Base-by-base conservation (phyloP, 306 rosid species). In the Vicia sativa region DNA sequence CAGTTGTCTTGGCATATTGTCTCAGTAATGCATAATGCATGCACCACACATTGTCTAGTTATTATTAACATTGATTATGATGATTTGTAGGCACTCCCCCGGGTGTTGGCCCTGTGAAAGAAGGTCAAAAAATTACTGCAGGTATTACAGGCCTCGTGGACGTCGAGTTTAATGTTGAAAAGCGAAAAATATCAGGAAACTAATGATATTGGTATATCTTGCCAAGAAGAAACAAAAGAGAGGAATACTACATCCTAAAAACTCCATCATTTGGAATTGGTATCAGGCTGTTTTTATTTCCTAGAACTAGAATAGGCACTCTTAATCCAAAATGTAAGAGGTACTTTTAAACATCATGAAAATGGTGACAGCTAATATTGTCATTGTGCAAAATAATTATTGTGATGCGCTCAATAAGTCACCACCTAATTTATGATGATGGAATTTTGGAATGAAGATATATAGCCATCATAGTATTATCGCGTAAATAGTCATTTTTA, bases 101-200 rank as follows among this genome's bases (percentile, higher is more conserved):
- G 34, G 98, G 98, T 3, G 96, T 90, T 79, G 98, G 98, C 67
- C 96, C 96, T 4, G 98, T 92, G 68, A 90, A 80, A 82, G 84
- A 83, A 67, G 96, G 96, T 53, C 91, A 92, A 81, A 92, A 67
- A 78, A 67, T 92, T 25, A 87, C 98, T 31, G 96, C 96, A 0
- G 98, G 98, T 43, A 84, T 92, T 71, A 90, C 98, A 29, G 82
- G 82, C 46, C 88, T 90, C 12, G 72, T 86, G 71, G 98, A 90
- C 5, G 85, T 87, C 11, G 61, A 82, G 57, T 92, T 90, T 71
- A 79, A 82, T 70, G 86, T 92, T 38, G 98, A 57, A 35, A 86
- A 82, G 71, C 82, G 90, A 65, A 70, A 75, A 71, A 71, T 10
- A 65, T 76, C 70, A 0, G 76, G 59, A 72, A 69, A 44, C 46